These are phyloP conservation scores for Phytophthora palmivora DNA, from an alignment of 352 stramenopile genomes.

Conservation along the genomic window DNA sequence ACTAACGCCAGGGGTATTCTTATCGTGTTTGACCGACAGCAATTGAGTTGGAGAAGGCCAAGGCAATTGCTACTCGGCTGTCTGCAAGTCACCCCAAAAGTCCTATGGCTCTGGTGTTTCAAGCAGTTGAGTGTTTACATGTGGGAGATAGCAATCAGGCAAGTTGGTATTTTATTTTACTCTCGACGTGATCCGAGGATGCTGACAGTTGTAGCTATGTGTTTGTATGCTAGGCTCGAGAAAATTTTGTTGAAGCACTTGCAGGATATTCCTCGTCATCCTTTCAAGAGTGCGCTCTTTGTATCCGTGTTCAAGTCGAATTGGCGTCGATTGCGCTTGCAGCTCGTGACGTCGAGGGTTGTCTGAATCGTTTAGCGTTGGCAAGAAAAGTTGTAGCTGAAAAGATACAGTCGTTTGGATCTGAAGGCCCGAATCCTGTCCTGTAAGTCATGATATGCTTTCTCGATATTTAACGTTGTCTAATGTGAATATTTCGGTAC, in stretches of 20 bases:
- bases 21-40: conserved; percentile 33
- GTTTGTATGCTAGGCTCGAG: conserved; percentile 44
- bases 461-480: conserved; percentile 1
- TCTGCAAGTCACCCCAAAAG: conserved; percentile 46
- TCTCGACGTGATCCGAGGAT: neutral
- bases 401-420: conserved; percentile 54
- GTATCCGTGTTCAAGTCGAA: conserved; percentile 61
- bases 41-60: conserved; percentile 40
- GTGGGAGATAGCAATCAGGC: conserved; percentile 41
- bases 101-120: conserved; percentile 60
- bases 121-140: conserved; percentile 36
- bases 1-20: neutral
- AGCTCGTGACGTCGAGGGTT: conserved; percentile 65
- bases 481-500: conserved; percentile 7
- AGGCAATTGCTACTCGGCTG: conserved; percentile 37
- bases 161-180: conserved; percentile 3
- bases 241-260: conserved; percentile 60
- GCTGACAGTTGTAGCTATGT: conserved; percentile 3
- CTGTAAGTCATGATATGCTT: conserved; percentile 47
- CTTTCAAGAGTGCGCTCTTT: conserved; percentile 71
- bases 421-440: conserved; percentile 30
- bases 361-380: conserved; percentile 54
- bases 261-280: conserved; percentile 66
- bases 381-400: conserved; percentile 50
- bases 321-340: conserved; percentile 55